A percentile compares a stretch with the other conserved stretches of the same genome.
These are phyloP conservation scores for Halteria grandinella DNA, from an alignment of 73 alveolate genomes.

Conservation along the genomic window DNA sequence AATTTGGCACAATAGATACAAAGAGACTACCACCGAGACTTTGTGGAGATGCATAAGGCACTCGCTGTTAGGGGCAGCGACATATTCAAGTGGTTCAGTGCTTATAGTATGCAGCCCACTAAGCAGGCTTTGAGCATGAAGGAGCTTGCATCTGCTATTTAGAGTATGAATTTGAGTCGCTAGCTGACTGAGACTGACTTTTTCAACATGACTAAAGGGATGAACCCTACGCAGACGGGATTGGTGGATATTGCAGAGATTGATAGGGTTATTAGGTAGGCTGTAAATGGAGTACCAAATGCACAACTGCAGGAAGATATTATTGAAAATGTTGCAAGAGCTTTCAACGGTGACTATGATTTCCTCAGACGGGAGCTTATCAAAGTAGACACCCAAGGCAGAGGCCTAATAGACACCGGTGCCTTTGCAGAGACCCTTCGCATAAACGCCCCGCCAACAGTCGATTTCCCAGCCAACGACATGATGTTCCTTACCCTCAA, in stretches of 20 bases:
- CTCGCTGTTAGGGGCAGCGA: background rate
- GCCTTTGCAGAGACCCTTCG: background rate
- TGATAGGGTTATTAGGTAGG: slow-evolving; percentile 33
- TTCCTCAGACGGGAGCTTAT: slow-evolving; percentile 9
- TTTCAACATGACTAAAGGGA: slow-evolving; percentile 15
- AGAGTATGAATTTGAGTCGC: background rate
- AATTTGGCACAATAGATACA: background rate
- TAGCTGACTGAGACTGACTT: background rate
- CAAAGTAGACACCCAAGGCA: slow-evolving; percentile 4
- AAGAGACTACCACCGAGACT: background rate
- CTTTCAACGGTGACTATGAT: slow-evolving; percentile 35
- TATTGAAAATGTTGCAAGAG: slow-evolving; percentile 6
- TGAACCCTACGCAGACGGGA: background rate
- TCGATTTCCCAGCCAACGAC: background rate
- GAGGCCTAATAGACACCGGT: slow-evolving; percentile 7
- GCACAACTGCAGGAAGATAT: slow-evolving; percentile 9
- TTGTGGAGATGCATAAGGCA: slow-evolving; percentile 33
- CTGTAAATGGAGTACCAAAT: background rate
- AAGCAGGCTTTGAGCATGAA: background rate
- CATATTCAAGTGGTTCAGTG: slow-evolving; percentile 7
- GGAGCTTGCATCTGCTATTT: background rate
- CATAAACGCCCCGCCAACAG: slow-evolving; percentile 1
- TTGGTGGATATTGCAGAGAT: background rate
- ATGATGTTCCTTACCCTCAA: background rate
- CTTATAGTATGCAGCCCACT: background rate